Evolutionary conservation across 2,329 filamentous ascomycete genomes (phyloP).

Genomic region (Verticillium tricorpus): DNA sequence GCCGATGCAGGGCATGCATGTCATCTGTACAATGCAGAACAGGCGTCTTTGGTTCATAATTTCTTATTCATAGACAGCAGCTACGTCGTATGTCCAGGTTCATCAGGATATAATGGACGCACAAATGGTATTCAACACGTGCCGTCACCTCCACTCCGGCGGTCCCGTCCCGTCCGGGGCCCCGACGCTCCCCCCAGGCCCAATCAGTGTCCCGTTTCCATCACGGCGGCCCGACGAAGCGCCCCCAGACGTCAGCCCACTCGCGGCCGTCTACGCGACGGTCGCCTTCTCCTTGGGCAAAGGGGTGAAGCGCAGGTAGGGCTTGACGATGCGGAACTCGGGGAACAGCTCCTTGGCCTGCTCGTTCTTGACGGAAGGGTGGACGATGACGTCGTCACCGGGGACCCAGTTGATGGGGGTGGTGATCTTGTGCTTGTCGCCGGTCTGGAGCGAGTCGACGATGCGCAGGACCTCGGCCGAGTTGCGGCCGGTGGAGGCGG

Average conservation of each 20-base stretch:
- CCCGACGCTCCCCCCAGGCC: neutral
- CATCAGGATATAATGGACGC: neutral
- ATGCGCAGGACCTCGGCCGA: constrained; percentile 74
- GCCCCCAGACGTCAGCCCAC: constrained; percentile 2
- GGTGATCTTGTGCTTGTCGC: constrained; percentile 82
- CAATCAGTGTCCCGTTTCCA: neutral
- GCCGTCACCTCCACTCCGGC: neutral
- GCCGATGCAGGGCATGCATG: neutral
- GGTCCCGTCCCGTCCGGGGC: neutral
- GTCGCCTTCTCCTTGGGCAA: constrained; percentile 51
- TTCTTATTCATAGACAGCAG: neutral
- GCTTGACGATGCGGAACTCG: constrained; percentile 64
- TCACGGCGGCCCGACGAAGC: neutral
- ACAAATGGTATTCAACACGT: neutral
- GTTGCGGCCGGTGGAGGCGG: constrained; percentile 84
- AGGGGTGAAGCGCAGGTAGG: constrained; percentile 70
- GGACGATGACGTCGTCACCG: constrained; percentile 89
- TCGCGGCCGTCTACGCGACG: constrained; percentile 19
- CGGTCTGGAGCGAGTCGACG: constrained; percentile 74
- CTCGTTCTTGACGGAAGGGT: constrained; percentile 75
- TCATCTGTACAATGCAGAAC: neutral
- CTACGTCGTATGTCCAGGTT: neutral
- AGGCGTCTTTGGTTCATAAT: neutral
- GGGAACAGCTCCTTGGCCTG: constrained; percentile 87
- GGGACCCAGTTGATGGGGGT: constrained; percentile 88